These are phyloP conservation scores for Globisporangium okanoganense DNA, from an alignment of 352 stramenopile genomes.

Conservation along the genomic window DNA sequence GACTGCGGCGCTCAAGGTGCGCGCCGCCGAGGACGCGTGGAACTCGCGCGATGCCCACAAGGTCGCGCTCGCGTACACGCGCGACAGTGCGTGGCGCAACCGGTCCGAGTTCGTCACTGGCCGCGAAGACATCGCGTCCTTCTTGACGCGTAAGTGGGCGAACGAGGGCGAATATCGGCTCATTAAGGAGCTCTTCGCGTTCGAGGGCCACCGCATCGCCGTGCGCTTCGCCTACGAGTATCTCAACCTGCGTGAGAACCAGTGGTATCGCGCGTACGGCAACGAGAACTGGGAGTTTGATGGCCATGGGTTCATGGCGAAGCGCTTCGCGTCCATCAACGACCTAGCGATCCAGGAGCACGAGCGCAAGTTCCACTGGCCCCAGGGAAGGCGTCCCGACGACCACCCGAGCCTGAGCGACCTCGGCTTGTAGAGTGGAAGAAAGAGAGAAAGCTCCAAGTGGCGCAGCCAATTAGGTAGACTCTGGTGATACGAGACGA, in stretches of 20 bases:
- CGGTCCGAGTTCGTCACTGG: conserved; percentile 79
- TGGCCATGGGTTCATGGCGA: conserved; percentile 65
- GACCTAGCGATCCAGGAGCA: conserved; percentile 68
- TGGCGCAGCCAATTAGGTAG: too few relatives aligned
- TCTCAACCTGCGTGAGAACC: conserved; percentile 31
- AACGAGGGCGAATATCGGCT: conserved; percentile 77
- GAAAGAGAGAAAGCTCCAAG: too few relatives aligned
- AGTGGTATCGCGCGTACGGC: conserved; percentile 83
- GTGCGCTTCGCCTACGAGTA: conserved; percentile 89
- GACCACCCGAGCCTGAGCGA: conserved; percentile 20
- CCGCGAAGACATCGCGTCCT: conserved; percentile 63
- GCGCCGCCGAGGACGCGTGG: conserved; percentile 84
- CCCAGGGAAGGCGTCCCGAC: conserved; percentile 37
- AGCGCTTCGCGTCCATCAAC: conserved; percentile 84
- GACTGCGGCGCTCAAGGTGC: conserved; percentile 71
- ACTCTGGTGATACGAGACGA: too few relatives aligned
- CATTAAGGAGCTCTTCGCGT: conserved; percentile 87
- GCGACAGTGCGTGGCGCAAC: conserved; percentile 81
- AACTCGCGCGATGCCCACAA: conserved; percentile 69
- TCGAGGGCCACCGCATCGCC: conserved; percentile 74
- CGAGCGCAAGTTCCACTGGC: conserved; percentile 65
- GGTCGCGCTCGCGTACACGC: conserved; percentile 77
- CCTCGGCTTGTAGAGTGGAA: conserved; percentile 8
- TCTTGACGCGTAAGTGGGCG: conserved; percentile 73
- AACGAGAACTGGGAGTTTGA: conserved; percentile 91